These are phyloP conservation scores for Penicillium silybi DNA, from an alignment of 495 filamentous ascomycete genomes.

Conservation along the genomic window DNA sequence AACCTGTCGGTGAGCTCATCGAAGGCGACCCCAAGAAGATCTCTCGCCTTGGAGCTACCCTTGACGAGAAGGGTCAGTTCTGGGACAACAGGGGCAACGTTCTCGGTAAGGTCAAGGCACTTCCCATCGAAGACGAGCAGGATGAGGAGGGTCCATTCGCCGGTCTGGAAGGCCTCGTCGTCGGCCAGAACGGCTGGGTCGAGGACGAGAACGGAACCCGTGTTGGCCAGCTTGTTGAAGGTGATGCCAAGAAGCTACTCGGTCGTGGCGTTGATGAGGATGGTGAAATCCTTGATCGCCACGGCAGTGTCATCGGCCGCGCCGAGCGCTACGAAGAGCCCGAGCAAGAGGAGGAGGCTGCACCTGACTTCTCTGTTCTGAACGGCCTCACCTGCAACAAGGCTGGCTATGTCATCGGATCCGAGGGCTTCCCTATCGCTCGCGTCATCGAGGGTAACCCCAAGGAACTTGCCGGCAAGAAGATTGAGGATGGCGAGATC, in stretches of 20 bases:
- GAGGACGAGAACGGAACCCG: constrained; percentile 57
- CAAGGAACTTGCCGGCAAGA: constrained; percentile 64
- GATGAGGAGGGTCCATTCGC: constrained; percentile 60
- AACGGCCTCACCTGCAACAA: constrained; percentile 73
- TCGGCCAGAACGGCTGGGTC: constrained; percentile 55
- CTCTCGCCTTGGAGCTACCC: constrained; percentile 48
- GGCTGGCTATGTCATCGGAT: constrained; percentile 68
- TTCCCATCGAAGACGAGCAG: constrained; percentile 52
- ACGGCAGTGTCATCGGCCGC: constrained; percentile 57
- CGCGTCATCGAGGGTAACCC: constrained; percentile 64
- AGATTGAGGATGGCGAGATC: constrained; percentile 68
- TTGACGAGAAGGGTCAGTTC: constrained; percentile 61
- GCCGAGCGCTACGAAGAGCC: constrained; percentile 56
- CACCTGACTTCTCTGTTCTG: constrained; percentile 58
- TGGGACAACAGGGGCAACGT: constrained; percentile 57
- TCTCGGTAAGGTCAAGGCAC: constrained; percentile 55
- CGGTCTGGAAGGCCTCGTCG: constrained; percentile 59
- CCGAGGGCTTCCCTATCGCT: constrained; percentile 66
- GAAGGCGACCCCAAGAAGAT: constrained; percentile 60
- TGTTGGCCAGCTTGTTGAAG: constrained; percentile 57
- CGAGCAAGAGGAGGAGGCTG: constrained; percentile 28
- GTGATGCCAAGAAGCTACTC: constrained; percentile 60
- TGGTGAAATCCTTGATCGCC: constrained; percentile 60
- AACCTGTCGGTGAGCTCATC: constrained; percentile 53
- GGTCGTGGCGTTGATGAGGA: constrained; percentile 61